Conservation (phyloP, 345 rosid genomes). For the Balakata baccata region DNA sequence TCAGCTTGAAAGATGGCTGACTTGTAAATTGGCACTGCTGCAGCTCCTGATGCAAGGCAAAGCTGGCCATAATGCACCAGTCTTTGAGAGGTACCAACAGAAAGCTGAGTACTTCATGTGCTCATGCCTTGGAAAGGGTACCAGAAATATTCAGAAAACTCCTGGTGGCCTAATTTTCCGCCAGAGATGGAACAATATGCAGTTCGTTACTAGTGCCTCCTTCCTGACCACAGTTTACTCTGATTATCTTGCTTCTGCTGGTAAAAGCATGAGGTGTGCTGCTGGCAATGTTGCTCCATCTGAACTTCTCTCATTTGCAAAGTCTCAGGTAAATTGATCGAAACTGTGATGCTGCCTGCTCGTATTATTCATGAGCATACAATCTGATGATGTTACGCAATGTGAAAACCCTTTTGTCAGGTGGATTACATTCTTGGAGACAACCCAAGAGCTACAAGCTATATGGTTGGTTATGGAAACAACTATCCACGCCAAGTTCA, state of each 20-base stretch:
- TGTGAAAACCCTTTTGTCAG: slow-evolving; percentile 25
- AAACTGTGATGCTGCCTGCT: neutral
- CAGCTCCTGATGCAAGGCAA: slow-evolving; percentile 93
- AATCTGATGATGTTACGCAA: slow-evolving; percentile 12
- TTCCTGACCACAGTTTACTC: slow-evolving; percentile 73
- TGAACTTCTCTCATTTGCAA: slow-evolving; percentile 72
- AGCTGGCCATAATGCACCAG: slow-evolving; percentile 60
- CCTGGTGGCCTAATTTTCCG: slow-evolving; percentile 92
- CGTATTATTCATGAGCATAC: no score
- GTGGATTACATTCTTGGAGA: slow-evolving; percentile 96
- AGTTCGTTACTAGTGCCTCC: slow-evolving; percentile 85
- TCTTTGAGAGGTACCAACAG: slow-evolving; percentile 67
- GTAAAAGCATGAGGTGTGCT: slow-evolving; percentile 52
- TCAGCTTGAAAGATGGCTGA: neutral
- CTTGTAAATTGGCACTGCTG: slow-evolving; percentile 1
- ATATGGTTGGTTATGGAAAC: slow-evolving; percentile 97
- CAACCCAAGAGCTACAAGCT: slow-evolving; percentile 93
- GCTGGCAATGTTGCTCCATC: slow-evolving; percentile 56
- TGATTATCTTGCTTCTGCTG: slow-evolving; percentile 78
- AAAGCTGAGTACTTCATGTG: slow-evolving; percentile 94
- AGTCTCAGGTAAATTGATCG: slow-evolving; percentile 61
- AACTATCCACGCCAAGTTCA: slow-evolving; percentile 88
- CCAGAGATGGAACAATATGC: slow-evolving; percentile 95
- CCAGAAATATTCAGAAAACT: slow-evolving; percentile 63
- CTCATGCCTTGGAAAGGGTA: slow-evolving; percentile 68